Conservation (phyloP, 1,284 basidiomycete species). For the Pulchroboletus neoregius region DNA sequence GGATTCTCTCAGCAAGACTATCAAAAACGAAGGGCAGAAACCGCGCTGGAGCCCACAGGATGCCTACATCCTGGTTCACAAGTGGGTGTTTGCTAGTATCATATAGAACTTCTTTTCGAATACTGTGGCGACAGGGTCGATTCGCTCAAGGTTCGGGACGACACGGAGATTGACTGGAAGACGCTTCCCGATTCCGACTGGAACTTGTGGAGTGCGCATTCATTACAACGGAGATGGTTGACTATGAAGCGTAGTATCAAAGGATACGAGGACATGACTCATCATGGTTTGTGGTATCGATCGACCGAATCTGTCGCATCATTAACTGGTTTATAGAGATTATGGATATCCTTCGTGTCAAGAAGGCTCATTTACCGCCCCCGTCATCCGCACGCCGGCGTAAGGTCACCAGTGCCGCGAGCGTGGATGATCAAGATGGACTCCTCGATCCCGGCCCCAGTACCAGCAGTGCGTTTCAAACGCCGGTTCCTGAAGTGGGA, state of each 20-base stretch:
- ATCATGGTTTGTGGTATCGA: conserved; percentile 49
- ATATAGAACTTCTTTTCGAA: neutral
- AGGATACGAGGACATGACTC: conserved; percentile 73
- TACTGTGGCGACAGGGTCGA: conserved; percentile 49
- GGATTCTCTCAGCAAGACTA: conserved; percentile 64
- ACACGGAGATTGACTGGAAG: conserved; percentile 84
- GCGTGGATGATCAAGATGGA: conserved; percentile 35
- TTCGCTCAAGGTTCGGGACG: conserved; percentile 67
- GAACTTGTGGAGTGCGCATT: conserved; percentile 80
- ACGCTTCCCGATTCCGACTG: conserved; percentile 64
- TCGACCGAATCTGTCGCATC: conserved; percentile 5
- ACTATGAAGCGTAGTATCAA: conserved; percentile 72
- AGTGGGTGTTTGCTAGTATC: conserved; percentile 45
- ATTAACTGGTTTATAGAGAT: conserved; percentile 49
- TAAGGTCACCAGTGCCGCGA: conserved; percentile 52
- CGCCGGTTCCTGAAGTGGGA: conserved; percentile 13
- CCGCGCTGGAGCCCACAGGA: conserved; percentile 73
- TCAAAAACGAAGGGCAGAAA: conserved; percentile 64
- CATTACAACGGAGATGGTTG: conserved; percentile 70
- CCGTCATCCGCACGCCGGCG: conserved; percentile 40
- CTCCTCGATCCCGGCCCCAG: conserved; percentile 28
- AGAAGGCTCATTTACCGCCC: conserved; percentile 57
- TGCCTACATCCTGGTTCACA: conserved; percentile 74
- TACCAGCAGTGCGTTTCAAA: conserved; percentile 8
- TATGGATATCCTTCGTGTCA: conserved; percentile 70